These are phyloP conservation scores for Waltergamsia citrina DNA, from an alignment of 2,329 filamentous ascomycete species.

Conservation along the genomic window DNA sequence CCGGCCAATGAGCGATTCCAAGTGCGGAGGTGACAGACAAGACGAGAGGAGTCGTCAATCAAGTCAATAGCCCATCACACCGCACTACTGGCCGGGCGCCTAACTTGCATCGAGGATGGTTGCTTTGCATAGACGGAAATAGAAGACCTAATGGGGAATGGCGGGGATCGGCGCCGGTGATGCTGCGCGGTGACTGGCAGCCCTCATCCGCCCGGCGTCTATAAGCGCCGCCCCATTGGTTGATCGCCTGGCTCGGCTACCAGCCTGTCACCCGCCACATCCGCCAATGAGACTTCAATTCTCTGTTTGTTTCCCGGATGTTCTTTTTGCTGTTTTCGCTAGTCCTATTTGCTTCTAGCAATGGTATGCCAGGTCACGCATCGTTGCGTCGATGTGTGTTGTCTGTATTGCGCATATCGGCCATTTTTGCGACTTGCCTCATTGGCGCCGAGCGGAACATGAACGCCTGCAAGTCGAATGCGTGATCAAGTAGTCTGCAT, in stretches of 20 bases:
- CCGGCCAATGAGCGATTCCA: conserved; percentile 1
- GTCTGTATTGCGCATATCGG: too few species aligned
- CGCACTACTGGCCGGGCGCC: background rate
- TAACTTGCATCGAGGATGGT: background rate
- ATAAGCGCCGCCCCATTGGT: conserved; percentile 3
- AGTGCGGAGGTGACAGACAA: too few species aligned
- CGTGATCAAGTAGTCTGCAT: too few species aligned
- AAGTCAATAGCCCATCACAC: background rate
- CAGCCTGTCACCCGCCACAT: conserved; percentile 1
- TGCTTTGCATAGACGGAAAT: too few species aligned
- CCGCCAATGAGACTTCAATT: conserved; percentile 1
- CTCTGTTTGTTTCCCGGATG: background rate
- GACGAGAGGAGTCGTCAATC: too few species aligned
- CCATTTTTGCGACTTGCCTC: too few species aligned
- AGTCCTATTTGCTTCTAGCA: too few species aligned
- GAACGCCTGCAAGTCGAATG: too few species aligned
- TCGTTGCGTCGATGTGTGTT: too few species aligned
- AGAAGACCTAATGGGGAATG: background rate
- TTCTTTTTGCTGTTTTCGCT: background rate
- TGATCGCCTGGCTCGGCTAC: conserved; percentile 2
- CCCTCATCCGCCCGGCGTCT: conserved; percentile 3
- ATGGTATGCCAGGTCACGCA: too few species aligned
- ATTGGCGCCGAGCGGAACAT: too few species aligned
- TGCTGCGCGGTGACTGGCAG: conserved; percentile 2
- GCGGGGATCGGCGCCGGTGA: background rate